Evolutionary conservation across 129 eudicot genomes (phyloP), one percentile per base, ranked within the genome.

Genomic region (Saposhnikovia divaricata): DNA sequence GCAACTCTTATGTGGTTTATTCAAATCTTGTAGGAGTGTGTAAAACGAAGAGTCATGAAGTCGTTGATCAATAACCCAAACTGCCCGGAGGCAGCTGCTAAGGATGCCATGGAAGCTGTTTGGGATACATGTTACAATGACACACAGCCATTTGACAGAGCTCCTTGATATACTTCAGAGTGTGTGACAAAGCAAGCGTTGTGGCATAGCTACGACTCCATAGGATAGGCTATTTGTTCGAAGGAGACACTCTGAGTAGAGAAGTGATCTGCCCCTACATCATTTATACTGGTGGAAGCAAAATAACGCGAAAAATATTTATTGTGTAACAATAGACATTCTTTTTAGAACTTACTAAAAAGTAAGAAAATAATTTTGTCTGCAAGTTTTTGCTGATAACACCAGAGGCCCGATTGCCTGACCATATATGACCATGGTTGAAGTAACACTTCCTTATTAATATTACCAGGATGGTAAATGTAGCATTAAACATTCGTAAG

Each of bases 41-140:
- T 89, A 75, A 90, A 86, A 81, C 88, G 98, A 86, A 85, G 98
- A 84, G 97, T 88, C 25, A 90, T 95, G 98, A 91, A 83, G 84
- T 95, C 98, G 19, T 55, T 92, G 85, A 74, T 81, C 5, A 78
- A 31, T 55, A 95, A 95, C 77, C 98, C 98, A 19, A 66, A 86
- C 84, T 93, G 98, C 82, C 86, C 98, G 61, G 79, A 86, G 81
- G 82, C 92, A 71, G 91, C 94, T 81, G 87, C 97, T 25, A 95
- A 87, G 84, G 92, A 89, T 84, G 97, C 97, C 46, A 87, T 89
- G 92, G 91, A 92, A 82, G 92, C 98, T 77, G 91, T 92, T 43
- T 92, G 96, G 96, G 92, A 95, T 84, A 79, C 85, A 48, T 95
- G 98, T 79, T 94, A 94, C 86, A 95, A 92, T 70, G 98, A 90